Evolutionary conservation across 2,329 filamentous ascomycete species (phyloP), one percentile per base, ranked within the genome.

Genomic region (Scedosporium minutisporum): DNA sequence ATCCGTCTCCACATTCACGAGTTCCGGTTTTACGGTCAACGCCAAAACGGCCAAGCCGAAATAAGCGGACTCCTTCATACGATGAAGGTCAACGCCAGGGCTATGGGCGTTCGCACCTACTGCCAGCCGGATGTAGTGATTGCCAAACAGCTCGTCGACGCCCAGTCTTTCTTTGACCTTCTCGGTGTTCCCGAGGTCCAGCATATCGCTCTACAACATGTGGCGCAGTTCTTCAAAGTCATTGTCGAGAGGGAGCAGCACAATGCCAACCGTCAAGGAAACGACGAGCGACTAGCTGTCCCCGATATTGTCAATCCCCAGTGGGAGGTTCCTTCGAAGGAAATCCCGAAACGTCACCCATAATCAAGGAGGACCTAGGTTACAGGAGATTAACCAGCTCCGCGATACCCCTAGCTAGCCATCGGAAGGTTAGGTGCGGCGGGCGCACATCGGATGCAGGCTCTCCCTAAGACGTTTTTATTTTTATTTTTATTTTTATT

Each of bases 81-180:
- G 60, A 82, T 83, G 78, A 79, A 78, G 64, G 71, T 74, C 27
- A 80, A 85, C 66, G 80, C 82, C 1, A 76, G 82, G 44, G 74
- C 73, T 7, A 79, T 86, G 71, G 74, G 79, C 23, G 69, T 85
- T 44, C 78, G 81, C 46, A 85, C 82, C 0, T 83, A 80, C 65
- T 85, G 82, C 69, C 80, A 84, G 66, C 82, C 83, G 0, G 83
- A 86, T 67, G 76, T 79, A 0, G 82, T 83, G 25, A 76, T 85
- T 62, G 81, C 81, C 3, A 85, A 84, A 74, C 82, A 85, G 68
- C 72, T 86, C 6, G 71, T 82, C 2, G 82, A 86, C 65, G 68
- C 79, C 0, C 80, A 82, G 71, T 76, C 74, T 7, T 70, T 85
- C 2, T 76, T 83, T 64, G 76, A 79, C 64, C 70, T 84, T 18